A percentile compares a stretch with the other conserved stretches of the same genome.
Conservation (phyloP, 1,139 yeast genomes). For the Waltiozyma sp. region DNA sequence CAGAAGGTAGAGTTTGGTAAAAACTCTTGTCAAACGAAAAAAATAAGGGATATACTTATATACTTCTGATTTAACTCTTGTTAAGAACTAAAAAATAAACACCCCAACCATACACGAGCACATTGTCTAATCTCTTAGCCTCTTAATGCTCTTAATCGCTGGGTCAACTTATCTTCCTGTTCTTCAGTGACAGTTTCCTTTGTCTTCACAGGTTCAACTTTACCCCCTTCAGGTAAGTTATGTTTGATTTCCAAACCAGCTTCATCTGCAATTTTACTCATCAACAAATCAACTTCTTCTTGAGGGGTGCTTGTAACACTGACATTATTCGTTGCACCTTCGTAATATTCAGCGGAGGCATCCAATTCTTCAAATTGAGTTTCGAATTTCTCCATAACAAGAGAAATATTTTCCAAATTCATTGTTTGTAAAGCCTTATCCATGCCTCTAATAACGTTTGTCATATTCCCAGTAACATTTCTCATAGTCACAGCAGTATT, state of each 20-base stretch:
- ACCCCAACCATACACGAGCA: no score
- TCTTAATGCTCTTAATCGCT: slow-evolving; percentile 74
- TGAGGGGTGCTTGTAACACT: slow-evolving; percentile 88
- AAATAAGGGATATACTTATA: no score
- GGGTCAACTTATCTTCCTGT: slow-evolving; percentile 80
- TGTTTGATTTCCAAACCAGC: slow-evolving; percentile 93
- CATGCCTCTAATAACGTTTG: slow-evolving; percentile 89
- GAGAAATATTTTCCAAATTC: slow-evolving; percentile 85
- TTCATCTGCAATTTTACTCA: slow-evolving; percentile 95
- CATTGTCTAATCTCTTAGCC: slow-evolving; percentile 17
- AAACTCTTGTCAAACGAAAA: no score
- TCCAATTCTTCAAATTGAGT: slow-evolving; percentile 93
- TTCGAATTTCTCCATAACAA: slow-evolving; percentile 97
- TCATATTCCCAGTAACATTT: slow-evolving; percentile 88
- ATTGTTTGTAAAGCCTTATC: slow-evolving; percentile 91
- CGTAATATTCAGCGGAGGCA: slow-evolving; percentile 88
- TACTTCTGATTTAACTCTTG: no score
- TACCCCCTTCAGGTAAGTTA: slow-evolving; percentile 31
- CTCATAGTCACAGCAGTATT: slow-evolving; percentile 98
- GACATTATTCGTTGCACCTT: slow-evolving; percentile 78
- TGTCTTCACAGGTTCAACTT: slow-evolving; percentile 24
- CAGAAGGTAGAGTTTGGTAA: no score
- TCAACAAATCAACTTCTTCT: slow-evolving; percentile 85
- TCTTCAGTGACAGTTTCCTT: slow-evolving; percentile 49
- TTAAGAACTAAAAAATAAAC: no score